These are phyloP conservation scores for Aspergillus egyptiacus DNA, from an alignment of 495 filamentous ascomycete species.

Conservation along the genomic window DNA sequence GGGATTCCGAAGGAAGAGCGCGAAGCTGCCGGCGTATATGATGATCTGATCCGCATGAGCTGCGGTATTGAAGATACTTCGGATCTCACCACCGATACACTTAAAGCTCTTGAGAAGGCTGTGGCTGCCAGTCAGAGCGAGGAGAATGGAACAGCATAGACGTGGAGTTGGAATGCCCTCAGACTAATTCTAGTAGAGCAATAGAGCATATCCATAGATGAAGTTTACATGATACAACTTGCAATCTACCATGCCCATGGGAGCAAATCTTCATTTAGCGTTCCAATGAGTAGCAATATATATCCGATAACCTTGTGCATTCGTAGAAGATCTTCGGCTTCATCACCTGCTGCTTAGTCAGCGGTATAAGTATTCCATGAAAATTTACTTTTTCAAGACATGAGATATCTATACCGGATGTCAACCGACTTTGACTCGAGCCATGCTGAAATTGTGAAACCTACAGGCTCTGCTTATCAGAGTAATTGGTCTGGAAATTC, in stretches of 20 bases:
- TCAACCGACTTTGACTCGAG: not conserved
- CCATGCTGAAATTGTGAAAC: not conserved
- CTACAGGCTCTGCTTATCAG: no score
- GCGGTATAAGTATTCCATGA: constrained; percentile 10
- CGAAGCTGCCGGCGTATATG: constrained; percentile 89
- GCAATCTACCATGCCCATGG: no score
- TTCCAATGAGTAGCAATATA: no score
- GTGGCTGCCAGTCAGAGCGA: constrained; percentile 34
- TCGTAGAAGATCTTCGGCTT: no score
- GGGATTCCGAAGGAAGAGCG: constrained; percentile 87
- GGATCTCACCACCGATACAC: constrained; percentile 77
- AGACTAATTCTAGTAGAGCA: constrained; percentile 3
- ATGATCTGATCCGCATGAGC: constrained; percentile 91
- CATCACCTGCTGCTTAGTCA: constrained; percentile 32
- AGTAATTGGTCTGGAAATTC: no score
- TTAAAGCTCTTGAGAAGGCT: constrained; percentile 75
- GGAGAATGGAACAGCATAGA: constrained; percentile 24
- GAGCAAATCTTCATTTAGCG: no score
- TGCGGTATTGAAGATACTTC: constrained; percentile 89
- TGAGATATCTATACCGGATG: not conserved
- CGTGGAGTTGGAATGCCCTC: not conserved
- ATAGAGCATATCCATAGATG: constrained; percentile 17
- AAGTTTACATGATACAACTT: constrained; percentile 6
- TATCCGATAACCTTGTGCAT: no score
- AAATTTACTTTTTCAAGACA: constrained; percentile 6